Evolutionary conservation across 78 protist species (phyloP).

Genomic region (Chrysochromulina tobinii): DNA sequence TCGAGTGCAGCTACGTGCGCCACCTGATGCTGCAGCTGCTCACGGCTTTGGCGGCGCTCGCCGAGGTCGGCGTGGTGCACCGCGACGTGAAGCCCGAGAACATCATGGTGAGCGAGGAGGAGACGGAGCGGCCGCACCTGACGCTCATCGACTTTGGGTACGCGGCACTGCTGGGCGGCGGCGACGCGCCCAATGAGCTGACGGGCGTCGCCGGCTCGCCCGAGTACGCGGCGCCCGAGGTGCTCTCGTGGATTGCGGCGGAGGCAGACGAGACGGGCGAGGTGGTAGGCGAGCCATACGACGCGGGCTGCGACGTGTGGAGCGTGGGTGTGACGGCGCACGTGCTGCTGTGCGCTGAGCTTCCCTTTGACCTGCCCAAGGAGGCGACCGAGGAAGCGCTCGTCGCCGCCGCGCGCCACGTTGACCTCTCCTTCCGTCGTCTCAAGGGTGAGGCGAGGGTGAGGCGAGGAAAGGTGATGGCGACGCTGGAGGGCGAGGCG

Average conservation of each 20-base stretch:
- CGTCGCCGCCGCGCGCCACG: neutral
- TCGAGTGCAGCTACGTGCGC: neutral
- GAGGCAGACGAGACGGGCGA: neutral
- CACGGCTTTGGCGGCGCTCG: neutral
- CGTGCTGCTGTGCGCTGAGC: neutral
- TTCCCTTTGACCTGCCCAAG: neutral
- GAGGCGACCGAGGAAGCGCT: neutral
- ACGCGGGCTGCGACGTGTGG: neutral
- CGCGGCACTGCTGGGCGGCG: neutral
- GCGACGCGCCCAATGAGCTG: neutral
- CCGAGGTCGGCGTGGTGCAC: neutral
- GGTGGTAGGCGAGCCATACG: neutral
- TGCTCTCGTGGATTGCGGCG: neutral
- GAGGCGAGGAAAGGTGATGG: too few species aligned
- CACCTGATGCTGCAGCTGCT: neutral
- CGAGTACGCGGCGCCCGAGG: conserved; percentile 2
- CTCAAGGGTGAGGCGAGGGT: too few species aligned
- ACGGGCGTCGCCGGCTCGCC: neutral
- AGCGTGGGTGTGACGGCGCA: neutral
- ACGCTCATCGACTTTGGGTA: conserved; percentile 5
- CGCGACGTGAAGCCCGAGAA: neutral
- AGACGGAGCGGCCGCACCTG: neutral
- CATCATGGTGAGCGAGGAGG: neutral
- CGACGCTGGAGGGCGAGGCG: too few species aligned
- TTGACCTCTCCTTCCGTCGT: neutral